Conservation (phyloP, 495 filamentous ascomycete species). For the Hypoxylon lienhwacheense region DNA sequence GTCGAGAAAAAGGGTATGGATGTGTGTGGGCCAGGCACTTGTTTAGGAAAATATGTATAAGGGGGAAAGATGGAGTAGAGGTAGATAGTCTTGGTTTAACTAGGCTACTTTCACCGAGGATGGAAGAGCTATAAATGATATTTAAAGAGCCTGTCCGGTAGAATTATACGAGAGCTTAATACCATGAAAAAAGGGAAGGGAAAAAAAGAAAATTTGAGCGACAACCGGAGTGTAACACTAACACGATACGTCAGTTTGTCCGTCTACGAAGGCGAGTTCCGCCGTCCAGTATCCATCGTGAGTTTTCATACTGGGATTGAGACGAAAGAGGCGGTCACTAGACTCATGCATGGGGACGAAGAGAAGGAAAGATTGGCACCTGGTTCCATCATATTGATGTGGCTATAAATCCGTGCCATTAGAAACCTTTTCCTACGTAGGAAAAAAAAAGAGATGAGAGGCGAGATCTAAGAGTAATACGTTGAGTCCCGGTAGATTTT, state of each 20-base stretch:
- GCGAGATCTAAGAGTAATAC: no score
- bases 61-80: no score
- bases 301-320: no score
- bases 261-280: background rate
- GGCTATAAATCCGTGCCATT: background rate
- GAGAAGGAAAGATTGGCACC: conserved; percentile 27
- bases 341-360: conserved; percentile 19
- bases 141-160: no score
- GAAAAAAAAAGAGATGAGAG: background rate
- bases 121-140: no score
- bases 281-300: conserved; percentile 3
- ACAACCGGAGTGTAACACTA: background rate
- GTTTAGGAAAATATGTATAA: no score
- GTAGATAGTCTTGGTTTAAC: no score
- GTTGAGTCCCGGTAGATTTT: conserved; percentile 12
- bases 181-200: background rate
- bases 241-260: background rate
- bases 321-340: conserved; percentile 24
- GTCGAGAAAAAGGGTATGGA: no score
- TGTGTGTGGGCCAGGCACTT: no score
- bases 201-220: background rate
- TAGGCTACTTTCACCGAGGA: no score
- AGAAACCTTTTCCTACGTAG: conserved; percentile 1
- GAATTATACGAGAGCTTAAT: background rate
- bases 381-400: conserved; percentile 16